Evolutionary conservation across 805 yeast genomes (phyloP).

Genomic region (Maudiozyma turicensis): DNA sequence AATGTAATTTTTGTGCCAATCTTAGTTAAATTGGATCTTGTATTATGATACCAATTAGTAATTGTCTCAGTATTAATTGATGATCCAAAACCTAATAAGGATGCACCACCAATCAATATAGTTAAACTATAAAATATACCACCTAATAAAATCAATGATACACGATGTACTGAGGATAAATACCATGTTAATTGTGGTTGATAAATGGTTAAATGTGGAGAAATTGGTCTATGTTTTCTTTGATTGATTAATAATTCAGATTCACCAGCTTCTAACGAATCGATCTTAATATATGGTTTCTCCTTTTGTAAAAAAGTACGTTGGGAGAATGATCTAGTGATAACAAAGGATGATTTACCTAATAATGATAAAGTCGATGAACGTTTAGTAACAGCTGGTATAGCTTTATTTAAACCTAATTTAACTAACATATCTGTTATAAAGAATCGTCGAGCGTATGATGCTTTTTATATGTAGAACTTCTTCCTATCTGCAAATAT

Average conservation of each 20-base stretch:
- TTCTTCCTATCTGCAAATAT: no score
- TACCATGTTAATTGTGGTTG: slow-evolving; percentile 83
- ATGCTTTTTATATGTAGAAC: no score
- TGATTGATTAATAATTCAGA: slow-evolving; percentile 55
- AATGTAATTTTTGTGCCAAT: slow-evolving; percentile 55
- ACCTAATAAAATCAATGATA: slow-evolving; percentile 79
- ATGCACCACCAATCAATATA: slow-evolving; percentile 60
- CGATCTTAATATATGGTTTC: neutral
- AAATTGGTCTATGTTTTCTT: slow-evolving; percentile 77
- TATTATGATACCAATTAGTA: slow-evolving; percentile 37
- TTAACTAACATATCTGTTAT: neutral
- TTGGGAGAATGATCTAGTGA: no score
- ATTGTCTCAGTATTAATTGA: slow-evolving; percentile 27
- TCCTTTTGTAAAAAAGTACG: neutral
- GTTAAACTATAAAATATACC: slow-evolving; percentile 71
- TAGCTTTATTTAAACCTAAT: slow-evolving; percentile 1
- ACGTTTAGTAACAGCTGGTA: neutral
- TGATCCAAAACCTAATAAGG: slow-evolving; percentile 44
- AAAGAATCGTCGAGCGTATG: no score
- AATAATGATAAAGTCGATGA: neutral
- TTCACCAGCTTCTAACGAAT: slow-evolving; percentile 2
- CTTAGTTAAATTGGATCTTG: slow-evolving; percentile 57
- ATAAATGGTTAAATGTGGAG: slow-evolving; percentile 86
- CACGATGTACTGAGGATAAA: slow-evolving; percentile 75
- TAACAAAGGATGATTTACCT: no score